These are phyloP conservation scores for Corymbia maculata DNA, from an alignment of 345 rosid species.

Conservation along the genomic window DNA sequence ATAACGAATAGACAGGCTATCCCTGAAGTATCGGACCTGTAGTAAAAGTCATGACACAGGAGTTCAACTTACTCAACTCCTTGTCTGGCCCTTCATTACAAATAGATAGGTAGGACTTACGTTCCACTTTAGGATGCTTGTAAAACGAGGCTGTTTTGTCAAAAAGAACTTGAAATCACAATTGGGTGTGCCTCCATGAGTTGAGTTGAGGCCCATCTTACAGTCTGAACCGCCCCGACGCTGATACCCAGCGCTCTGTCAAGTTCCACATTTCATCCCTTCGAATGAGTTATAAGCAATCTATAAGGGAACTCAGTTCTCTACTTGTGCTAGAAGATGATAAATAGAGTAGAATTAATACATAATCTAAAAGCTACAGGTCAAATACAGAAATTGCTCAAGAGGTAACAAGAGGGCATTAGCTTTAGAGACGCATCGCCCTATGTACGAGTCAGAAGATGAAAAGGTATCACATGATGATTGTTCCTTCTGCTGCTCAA, in stretches of 20 bases:
- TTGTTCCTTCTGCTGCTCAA: no score
- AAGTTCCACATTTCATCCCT: not conserved
- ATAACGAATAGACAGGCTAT: not conserved
- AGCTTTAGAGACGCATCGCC: not conserved
- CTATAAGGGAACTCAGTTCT: no score
- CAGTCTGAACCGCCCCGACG: not conserved
- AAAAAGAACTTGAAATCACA: not conserved
- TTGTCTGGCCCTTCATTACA: not conserved
- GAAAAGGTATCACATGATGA: no score
- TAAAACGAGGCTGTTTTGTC: not conserved
- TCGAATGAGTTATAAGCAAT: not conserved
- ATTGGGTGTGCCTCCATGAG: not conserved
- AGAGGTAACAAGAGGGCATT: not conserved
- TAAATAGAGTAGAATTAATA: no score
- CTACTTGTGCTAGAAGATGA: no score
- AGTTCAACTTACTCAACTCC: not conserved
- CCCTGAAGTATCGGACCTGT: not conserved
- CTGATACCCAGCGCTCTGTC: not conserved
- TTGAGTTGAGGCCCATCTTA: not conserved
- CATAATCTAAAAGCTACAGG: not conserved
- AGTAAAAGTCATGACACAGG: not conserved
- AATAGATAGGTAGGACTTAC: not conserved
- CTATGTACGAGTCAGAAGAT: not conserved
- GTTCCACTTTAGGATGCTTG: not conserved
- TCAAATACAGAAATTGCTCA: not conserved